These are phyloP conservation scores for Alternaria gaisen DNA, from an alignment of 2,329 filamentous ascomycete species.

Conservation along the genomic window DNA sequence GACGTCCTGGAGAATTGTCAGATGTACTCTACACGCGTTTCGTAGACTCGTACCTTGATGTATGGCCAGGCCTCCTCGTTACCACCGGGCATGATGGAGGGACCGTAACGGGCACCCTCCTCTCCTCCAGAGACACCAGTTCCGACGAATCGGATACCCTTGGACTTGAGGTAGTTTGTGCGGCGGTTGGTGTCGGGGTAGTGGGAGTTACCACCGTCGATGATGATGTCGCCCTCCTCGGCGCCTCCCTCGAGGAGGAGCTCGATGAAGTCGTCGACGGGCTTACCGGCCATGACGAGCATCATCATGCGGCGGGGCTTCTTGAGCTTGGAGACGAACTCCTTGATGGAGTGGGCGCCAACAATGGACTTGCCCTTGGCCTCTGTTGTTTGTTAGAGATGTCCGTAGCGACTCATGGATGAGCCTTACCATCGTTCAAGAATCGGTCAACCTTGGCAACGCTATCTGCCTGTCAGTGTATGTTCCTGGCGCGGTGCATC, in stretches of 20 bases:
- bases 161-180: slow-evolving; percentile 82
- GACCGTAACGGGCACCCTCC: slow-evolving; percentile 97
- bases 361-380: slow-evolving; percentile 85
- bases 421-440: slow-evolving; percentile 70
- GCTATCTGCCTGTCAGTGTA: slow-evolving; percentile 39
- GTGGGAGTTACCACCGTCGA: slow-evolving; percentile 99
- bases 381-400: slow-evolving; percentile 51
- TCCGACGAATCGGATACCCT: slow-evolving; percentile 96
- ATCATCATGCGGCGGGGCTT: slow-evolving; percentile 96
- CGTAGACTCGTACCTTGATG: slow-evolving; percentile 71
- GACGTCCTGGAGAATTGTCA: slow-evolving; percentile 69
- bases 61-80: slow-evolving; percentile 97
- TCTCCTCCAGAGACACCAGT: slow-evolving; percentile 98
- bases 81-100: slow-evolving; percentile 98
- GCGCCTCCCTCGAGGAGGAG: slow-evolving; percentile 71
- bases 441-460: slow-evolving; percentile 97
- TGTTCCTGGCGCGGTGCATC: not conserved
- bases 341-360: slow-evolving; percentile 90
- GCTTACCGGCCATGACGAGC: slow-evolving; percentile 97
- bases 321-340: slow-evolving; percentile 97
- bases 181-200: slow-evolving; percentile 99
- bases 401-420: not conserved
- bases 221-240: slow-evolving; percentile 87
- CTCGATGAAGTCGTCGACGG: slow-evolving; percentile 99
- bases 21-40: slow-evolving; percentile 3